A percentile compares a stretch with the other conserved stretches of the same genome.
These are phyloP conservation scores for Sarocladium kiliense DNA, from an alignment of 2,329 filamentous ascomycete genomes.

Conservation along the genomic window DNA sequence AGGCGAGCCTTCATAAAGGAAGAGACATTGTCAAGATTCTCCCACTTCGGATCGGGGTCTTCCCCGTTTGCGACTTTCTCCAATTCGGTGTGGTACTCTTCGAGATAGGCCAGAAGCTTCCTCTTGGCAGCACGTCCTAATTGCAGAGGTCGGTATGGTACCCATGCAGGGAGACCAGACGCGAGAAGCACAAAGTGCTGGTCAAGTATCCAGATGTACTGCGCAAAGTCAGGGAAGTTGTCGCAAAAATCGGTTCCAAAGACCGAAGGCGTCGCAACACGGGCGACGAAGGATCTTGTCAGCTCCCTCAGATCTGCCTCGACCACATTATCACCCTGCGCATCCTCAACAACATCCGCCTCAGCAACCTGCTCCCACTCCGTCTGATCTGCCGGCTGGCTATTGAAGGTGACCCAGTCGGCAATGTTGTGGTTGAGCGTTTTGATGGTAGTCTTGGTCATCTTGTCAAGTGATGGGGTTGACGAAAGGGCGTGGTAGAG, in stretches of 20 bases:
- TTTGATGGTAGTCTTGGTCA: slow-evolving; percentile 11
- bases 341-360: slow-evolving; percentile 24
- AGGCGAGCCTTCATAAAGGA: slow-evolving; percentile 24
- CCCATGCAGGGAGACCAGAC: slow-evolving; percentile 24
- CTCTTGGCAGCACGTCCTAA: slow-evolving; percentile 24
- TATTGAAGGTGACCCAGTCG: slow-evolving; percentile 33
- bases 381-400: slow-evolving; percentile 29
- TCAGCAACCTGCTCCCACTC: slow-evolving; percentile 32
- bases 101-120: slow-evolving; percentile 21
- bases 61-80: slow-evolving; percentile 26
- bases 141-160: slow-evolving; percentile 26
- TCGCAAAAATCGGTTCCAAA: slow-evolving; percentile 37
- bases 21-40: slow-evolving; percentile 31
- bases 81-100: slow-evolving; percentile 29
- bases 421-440: slow-evolving; percentile 24
- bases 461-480: slow-evolving; percentile 13
- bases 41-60: slow-evolving; percentile 28
- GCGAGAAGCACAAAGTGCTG: slow-evolving; percentile 26
- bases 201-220: slow-evolving; percentile 32
- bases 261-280: slow-evolving; percentile 27
- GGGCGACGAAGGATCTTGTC: slow-evolving; percentile 29
- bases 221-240: slow-evolving; percentile 33
- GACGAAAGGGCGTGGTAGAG: slow-evolving; percentile 6
- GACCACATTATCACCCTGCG: slow-evolving; percentile 20
- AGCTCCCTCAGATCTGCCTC: slow-evolving; percentile 28